Conservation (phyloP, 2,329 filamentous ascomycete species). For the Ophiostoma quercus region DNA sequence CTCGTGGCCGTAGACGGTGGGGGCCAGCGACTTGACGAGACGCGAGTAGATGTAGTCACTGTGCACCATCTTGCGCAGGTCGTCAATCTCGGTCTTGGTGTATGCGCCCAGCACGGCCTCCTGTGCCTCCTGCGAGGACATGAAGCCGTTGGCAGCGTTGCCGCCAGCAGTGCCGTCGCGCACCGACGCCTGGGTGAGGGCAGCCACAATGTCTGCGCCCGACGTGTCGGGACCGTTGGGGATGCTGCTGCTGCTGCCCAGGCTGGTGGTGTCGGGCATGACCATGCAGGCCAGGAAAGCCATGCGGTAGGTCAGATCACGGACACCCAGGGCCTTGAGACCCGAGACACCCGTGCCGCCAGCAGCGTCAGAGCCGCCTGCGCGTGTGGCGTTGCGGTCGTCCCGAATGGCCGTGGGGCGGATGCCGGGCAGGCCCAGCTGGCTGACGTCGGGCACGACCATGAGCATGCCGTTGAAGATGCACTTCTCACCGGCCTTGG, state of each 20-base stretch:
- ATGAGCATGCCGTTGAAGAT: slow-evolving; percentile 96
- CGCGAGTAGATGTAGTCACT: slow-evolving; percentile 91
- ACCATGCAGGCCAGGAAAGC: slow-evolving; percentile 98
- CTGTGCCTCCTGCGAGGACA: slow-evolving; percentile 79
- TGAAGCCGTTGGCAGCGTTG: slow-evolving; percentile 30
- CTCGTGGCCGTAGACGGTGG: slow-evolving; percentile 95
- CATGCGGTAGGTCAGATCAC: slow-evolving; percentile 89
- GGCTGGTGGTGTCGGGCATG: slow-evolving; percentile 75
- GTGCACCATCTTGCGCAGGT: slow-evolving; percentile 89
- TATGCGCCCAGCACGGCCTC: slow-evolving; percentile 81
- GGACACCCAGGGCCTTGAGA: slow-evolving; percentile 85
- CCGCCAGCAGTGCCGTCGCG: slow-evolving; percentile 50
- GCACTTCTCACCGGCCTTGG: slow-evolving; percentile 96
- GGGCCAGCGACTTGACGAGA: slow-evolving; percentile 87
- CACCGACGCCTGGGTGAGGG: slow-evolving; percentile 67
- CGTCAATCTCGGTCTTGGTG: slow-evolving; percentile 80
- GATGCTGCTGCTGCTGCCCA: slow-evolving; percentile 63
- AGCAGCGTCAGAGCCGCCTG: slow-evolving; percentile 63
- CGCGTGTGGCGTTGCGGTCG: slow-evolving; percentile 53
- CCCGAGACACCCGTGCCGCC: slow-evolving; percentile 82
- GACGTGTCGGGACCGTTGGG: slow-evolving; percentile 48
- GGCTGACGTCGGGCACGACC: slow-evolving; percentile 93
- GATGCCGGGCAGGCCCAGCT: slow-evolving; percentile 82
- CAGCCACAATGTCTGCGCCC: slow-evolving; percentile 76
- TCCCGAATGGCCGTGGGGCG: slow-evolving; percentile 80